phyloP scores from a whole-genome alignment of 805 yeast species.

The Schwanniomyces pseudopolymorphus region DNA sequence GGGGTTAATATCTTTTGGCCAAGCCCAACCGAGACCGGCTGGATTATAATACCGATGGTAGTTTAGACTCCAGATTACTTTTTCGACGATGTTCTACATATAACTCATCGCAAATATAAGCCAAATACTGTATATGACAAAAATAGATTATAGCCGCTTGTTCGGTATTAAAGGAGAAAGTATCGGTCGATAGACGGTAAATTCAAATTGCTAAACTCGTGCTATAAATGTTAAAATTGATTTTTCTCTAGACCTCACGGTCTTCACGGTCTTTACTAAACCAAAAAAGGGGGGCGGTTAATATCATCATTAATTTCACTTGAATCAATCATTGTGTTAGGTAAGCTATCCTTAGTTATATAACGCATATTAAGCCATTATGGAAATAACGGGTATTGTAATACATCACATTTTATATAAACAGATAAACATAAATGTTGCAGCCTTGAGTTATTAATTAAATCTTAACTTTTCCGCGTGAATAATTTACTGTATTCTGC shows the following conservation, averaged over 20 bases:
- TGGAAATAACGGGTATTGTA: not conserved
- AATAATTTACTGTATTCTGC: not conserved
- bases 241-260: no score
- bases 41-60: not conserved
- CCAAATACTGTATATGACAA: not conserved
- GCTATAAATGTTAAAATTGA: not conserved
- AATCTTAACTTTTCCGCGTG: not conserved
- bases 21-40: not conserved
- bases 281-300: no score
- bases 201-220: not conserved
- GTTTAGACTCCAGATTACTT: not conserved
- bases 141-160: not conserved
- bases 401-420: not conserved
- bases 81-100: not conserved
- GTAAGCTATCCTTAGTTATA: no score
- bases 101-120: not conserved
- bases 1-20: not conserved
- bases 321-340: no score
- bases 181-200: not conserved
- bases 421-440: no score
- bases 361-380: no score
- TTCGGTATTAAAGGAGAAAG: not conserved
- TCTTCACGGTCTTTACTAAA: no score
- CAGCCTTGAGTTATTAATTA: no score
- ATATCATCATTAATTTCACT: not conserved